Evolutionary conservation across 2,329 filamentous ascomycete genomes (phyloP).

Genomic region (Penicillium sp.): DNA sequence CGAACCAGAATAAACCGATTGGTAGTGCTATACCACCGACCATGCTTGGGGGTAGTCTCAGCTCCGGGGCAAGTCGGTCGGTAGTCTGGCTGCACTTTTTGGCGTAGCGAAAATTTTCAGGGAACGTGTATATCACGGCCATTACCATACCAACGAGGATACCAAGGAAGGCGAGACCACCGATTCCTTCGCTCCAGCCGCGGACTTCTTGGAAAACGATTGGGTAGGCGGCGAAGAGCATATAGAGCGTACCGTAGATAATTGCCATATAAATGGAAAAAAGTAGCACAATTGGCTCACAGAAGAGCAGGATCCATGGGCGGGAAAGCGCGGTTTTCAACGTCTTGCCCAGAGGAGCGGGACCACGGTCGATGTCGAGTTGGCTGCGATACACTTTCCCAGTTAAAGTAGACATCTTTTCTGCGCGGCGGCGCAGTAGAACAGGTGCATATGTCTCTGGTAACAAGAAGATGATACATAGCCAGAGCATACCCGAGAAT

Average conservation of each 20-base stretch:
- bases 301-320: slow-evolving; percentile 32
- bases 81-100: slow-evolving; percentile 24
- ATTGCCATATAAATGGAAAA: slow-evolving; percentile 33
- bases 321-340: slow-evolving; percentile 30
- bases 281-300: slow-evolving; percentile 33
- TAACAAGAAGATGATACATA: slow-evolving; percentile 23
- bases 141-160: slow-evolving; percentile 33
- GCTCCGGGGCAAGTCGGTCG: slow-evolving; percentile 53
- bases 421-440: slow-evolving; percentile 31
- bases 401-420: slow-evolving; percentile 27
- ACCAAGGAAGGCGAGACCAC: slow-evolving; percentile 31
- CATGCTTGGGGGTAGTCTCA: slow-evolving; percentile 52
- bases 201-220: slow-evolving; percentile 31
- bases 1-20: slow-evolving; percentile 34
- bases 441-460: slow-evolving; percentile 35
- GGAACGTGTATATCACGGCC: slow-evolving; percentile 23
- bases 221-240: slow-evolving; percentile 34
- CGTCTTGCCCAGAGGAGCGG: slow-evolving; percentile 17
- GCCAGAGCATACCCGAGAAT: slow-evolving; percentile 32
- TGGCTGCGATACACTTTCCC: slow-evolving; percentile 29
- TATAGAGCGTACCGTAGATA: slow-evolving; percentile 34
- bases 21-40: slow-evolving; percentile 39
- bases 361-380: slow-evolving; percentile 28
- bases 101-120: slow-evolving; percentile 37
- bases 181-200: slow-evolving; percentile 31